phyloP scores from a whole-genome alignment of 2,329 filamentous ascomycete genomes.

The Pseudogymnoascus sp. region DNA sequence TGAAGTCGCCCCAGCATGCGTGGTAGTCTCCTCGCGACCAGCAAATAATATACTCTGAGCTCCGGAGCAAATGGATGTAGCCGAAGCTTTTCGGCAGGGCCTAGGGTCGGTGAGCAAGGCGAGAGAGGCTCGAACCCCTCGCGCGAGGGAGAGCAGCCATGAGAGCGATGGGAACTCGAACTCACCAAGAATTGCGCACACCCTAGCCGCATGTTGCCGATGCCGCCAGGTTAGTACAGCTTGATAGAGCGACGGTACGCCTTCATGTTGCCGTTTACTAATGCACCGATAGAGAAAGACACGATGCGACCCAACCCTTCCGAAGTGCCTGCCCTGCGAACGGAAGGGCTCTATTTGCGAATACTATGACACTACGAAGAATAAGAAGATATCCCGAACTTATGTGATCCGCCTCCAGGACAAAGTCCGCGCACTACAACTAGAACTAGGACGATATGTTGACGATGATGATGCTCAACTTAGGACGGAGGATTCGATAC shows the following conservation, averaged over 20 bases:
- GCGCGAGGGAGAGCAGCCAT: slow-evolving; percentile 25
- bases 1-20: background rate
- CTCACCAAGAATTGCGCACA: slow-evolving; percentile 63
- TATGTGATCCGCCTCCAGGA: slow-evolving; percentile 92
- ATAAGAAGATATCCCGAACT: slow-evolving; percentile 75
- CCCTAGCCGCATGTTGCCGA: slow-evolving; percentile 70
- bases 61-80: slow-evolving; percentile 45
- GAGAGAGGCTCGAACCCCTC: slow-evolving; percentile 24
- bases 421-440: slow-evolving; percentile 72
- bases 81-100: slow-evolving; percentile 52
- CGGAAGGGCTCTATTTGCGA: slow-evolving; percentile 86
- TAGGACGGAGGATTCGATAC: slow-evolving; percentile 76
- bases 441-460: slow-evolving; percentile 70
- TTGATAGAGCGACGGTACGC: background rate
- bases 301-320: slow-evolving; percentile 85
- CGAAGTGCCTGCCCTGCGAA: slow-evolving; percentile 87
- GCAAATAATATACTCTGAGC: background rate
- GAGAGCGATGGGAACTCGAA: slow-evolving; percentile 44
- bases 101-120: slow-evolving; percentile 33
- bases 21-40: background rate
- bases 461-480: slow-evolving; percentile 65
- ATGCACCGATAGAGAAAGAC: slow-evolving; percentile 69
- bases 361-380: slow-evolving; percentile 86
- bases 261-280: slow-evolving; percentile 13
- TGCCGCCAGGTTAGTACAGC: slow-evolving; percentile 60